Evolutionary conservation across 352 stramenopile genomes (phyloP).

Genomic region (Pythium plurisporium): DNA sequence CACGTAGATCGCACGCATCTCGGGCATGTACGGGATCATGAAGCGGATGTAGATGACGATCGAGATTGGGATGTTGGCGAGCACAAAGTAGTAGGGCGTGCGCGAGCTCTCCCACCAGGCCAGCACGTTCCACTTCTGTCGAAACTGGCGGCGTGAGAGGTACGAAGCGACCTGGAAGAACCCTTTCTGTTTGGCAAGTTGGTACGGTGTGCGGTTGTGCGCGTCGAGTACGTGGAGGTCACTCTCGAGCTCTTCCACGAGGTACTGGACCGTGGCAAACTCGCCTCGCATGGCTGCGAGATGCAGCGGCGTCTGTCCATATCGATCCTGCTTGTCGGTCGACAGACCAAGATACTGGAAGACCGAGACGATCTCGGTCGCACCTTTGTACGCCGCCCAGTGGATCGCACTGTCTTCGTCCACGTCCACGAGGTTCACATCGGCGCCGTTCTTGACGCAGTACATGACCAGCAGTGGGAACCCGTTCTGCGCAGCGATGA

Average conservation of each 20-base stretch:
- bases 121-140: conserved; percentile 56
- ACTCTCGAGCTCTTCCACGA: conserved; percentile 75
- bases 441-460: conserved; percentile 63
- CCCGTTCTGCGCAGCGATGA: conserved; percentile 76
- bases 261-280: conserved; percentile 64
- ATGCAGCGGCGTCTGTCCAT: conserved; percentile 80
- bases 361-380: conserved; percentile 74
- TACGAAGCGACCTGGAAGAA: conserved; percentile 54
- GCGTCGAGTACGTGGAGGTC: conserved; percentile 43
- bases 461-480: conserved; percentile 74
- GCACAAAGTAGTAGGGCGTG: conserved; percentile 63
- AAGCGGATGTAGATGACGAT: conserved; percentile 42
- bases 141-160: conserved; percentile 36
- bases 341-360: conserved; percentile 78
- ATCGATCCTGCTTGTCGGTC: conserved; percentile 57
- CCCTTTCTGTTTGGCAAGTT: conserved; percentile 58
- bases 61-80: conserved; percentile 42
- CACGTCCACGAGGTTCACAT: conserved; percentile 58
- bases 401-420: conserved; percentile 78
- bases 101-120: conserved; percentile 57
- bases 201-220: conserved; percentile 50
- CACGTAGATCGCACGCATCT: conserved; percentile 52
- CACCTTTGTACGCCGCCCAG: conserved; percentile 85
- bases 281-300: conserved; percentile 76
- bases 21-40: conserved; percentile 54